Evolutionary conservation across 345 rosid genomes (phyloP).

Genomic region (Brassica incana): DNA sequence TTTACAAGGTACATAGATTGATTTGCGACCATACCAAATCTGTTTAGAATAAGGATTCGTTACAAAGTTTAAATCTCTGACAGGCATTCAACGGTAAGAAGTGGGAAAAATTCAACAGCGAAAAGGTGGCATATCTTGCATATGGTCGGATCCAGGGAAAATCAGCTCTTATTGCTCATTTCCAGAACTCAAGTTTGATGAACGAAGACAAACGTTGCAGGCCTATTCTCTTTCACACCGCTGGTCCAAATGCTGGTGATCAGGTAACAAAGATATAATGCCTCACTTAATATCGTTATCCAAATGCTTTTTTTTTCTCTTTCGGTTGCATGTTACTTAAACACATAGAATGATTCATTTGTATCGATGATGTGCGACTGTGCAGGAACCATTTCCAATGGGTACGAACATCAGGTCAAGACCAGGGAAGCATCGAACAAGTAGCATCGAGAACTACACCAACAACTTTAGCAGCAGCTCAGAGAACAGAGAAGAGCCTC

Average conservation of each 20-base stretch:
- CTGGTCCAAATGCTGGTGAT: slow-evolving; percentile 91
- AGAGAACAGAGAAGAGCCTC: slow-evolving; percentile 55
- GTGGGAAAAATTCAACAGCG: slow-evolving; percentile 93
- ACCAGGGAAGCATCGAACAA: slow-evolving; percentile 65
- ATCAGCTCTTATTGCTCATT: slow-evolving; percentile 81
- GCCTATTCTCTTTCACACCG: slow-evolving; percentile 84
- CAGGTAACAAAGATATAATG: slow-evolving; percentile 48
- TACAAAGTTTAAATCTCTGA: slow-evolving; percentile 20
- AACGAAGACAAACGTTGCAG: slow-evolving; percentile 90
- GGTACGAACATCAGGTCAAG: slow-evolving; percentile 68
- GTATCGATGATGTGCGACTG: not conserved
- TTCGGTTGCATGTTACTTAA: not conserved
- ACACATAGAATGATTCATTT: not conserved
- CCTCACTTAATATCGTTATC: not conserved
- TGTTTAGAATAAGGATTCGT: not conserved
- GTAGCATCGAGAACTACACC: slow-evolving; percentile 48
- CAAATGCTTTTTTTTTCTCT: not conserved
- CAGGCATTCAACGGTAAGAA: slow-evolving; percentile 89
- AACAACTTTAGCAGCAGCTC: slow-evolving; percentile 45
- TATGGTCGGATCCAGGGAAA: slow-evolving; percentile 89
- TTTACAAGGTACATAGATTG: slow-evolving; percentile 25
- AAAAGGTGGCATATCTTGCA: slow-evolving; percentile 82
- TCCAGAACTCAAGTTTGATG: slow-evolving; percentile 93
- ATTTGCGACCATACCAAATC: not conserved
- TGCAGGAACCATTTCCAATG: slow-evolving; percentile 86